Evolutionary conservation across 371 early-diverging fungal genomes (phyloP).

Genomic region (Saksenaea vasiformis): DNA sequence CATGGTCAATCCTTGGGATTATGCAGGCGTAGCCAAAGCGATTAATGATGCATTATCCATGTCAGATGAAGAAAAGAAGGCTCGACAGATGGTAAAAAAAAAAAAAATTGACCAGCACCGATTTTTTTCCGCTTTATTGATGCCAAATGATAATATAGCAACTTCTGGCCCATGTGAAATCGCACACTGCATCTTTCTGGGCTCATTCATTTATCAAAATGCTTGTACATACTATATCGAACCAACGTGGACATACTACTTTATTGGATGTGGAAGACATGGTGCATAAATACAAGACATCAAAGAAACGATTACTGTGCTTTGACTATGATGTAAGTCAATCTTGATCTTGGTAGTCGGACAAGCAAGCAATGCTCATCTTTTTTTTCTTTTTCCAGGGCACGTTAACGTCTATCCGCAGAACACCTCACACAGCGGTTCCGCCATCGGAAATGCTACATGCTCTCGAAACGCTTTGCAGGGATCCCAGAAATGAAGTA

Average conservation of each 20-base stretch:
- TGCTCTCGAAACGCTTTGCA: conserved; percentile 64
- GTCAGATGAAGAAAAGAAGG: conserved; percentile 75
- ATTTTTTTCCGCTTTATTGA: background rate
- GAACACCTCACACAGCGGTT: conserved; percentile 65
- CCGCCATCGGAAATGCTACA: conserved; percentile 69
- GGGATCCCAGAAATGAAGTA: conserved; percentile 83
- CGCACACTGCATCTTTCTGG: conserved; percentile 94
- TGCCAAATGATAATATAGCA: conserved; percentile 54
- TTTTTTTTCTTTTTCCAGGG: conserved; percentile 56
- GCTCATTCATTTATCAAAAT: conserved; percentile 81
- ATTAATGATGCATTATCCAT: conserved; percentile 90
- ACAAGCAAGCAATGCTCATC: no score
- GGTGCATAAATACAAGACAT: conserved; percentile 44
- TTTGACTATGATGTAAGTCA: conserved; percentile 84
- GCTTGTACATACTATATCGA: conserved; percentile 46
- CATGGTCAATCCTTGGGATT: conserved; percentile 98
- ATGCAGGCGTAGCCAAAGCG: conserved; percentile 88
- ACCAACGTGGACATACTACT: conserved; percentile 71
- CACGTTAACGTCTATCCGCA: conserved; percentile 78
- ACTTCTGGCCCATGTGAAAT: conserved; percentile 83
- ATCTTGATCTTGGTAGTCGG: conserved; percentile 2
- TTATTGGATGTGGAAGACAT: conserved; percentile 55
- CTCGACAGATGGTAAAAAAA: conserved; percentile 68
- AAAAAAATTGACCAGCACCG: conserved; percentile 3
- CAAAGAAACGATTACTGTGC: conserved; percentile 74